Evolutionary conservation across 2,329 filamentous ascomycete genomes (phyloP).

Genomic region (Clathrospora elynae): DNA sequence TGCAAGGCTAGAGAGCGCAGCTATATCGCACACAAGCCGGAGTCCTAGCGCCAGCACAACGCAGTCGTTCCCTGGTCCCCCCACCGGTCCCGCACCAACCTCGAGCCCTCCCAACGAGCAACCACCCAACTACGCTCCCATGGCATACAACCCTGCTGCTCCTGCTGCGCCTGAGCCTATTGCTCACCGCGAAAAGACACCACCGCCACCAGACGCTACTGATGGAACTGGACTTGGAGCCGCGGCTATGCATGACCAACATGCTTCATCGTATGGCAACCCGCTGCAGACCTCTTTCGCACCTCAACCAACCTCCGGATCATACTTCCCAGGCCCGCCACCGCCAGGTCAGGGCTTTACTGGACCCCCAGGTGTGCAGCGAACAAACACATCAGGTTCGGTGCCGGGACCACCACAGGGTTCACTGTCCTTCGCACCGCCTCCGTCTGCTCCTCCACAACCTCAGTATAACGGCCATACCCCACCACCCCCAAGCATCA

Average conservation of each 20-base stretch:
- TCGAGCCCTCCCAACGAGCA: slow-evolving; percentile 37
- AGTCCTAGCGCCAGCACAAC: slow-evolving; percentile 47
- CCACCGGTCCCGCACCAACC: slow-evolving; percentile 39
- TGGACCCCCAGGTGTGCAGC: slow-evolving; percentile 39
- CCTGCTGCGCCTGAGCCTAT: slow-evolving; percentile 75
- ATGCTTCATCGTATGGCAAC: slow-evolving; percentile 37
- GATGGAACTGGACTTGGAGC: slow-evolving; percentile 52
- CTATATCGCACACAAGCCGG: slow-evolving; percentile 61
- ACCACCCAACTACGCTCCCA: slow-evolving; percentile 62
- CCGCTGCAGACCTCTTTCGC: slow-evolving; percentile 42
- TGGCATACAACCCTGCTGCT: slow-evolving; percentile 80
- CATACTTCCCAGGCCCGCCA: slow-evolving; percentile 52
- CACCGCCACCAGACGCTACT: slow-evolving; percentile 70
- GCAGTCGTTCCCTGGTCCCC: slow-evolving; percentile 47
- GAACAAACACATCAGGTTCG: slow-evolving; percentile 42
- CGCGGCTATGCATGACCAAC: slow-evolving; percentile 49
- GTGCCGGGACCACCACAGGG: slow-evolving; percentile 44
- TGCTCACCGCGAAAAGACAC: slow-evolving; percentile 77
- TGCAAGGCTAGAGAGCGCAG: slow-evolving; percentile 73
- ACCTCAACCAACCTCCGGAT: slow-evolving; percentile 41
- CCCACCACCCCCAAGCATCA: slow-evolving; percentile 34
- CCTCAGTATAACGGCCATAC: slow-evolving; percentile 29
- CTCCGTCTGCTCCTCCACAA: slow-evolving; percentile 39
- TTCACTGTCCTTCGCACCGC: slow-evolving; percentile 48
- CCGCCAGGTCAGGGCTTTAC: slow-evolving; percentile 45